Conservation (phyloP, 2,329 filamentous ascomycete species). For the Corinectria fuckeliana region DNA sequence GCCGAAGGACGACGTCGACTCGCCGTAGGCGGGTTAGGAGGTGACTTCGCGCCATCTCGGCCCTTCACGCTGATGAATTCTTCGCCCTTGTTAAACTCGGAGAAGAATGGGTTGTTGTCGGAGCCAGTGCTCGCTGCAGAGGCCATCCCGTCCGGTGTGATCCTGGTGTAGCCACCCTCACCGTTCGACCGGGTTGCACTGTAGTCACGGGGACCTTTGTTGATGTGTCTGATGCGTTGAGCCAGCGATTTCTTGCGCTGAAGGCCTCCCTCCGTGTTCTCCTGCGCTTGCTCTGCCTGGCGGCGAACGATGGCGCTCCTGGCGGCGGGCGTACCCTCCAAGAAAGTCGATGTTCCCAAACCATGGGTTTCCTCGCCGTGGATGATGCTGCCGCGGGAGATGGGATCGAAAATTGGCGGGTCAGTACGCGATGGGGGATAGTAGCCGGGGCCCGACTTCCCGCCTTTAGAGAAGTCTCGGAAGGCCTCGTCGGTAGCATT, state of each 20-base stretch:
- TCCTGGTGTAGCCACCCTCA: slow-evolving; percentile 54
- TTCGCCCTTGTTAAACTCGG: slow-evolving; percentile 70
- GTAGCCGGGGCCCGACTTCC: slow-evolving; percentile 38
- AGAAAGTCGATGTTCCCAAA: slow-evolving; percentile 91
- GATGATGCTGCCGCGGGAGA: slow-evolving; percentile 70
- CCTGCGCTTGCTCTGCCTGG: slow-evolving; percentile 70
- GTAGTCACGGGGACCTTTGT: slow-evolving; percentile 69
- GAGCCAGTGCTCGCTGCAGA: slow-evolving; percentile 43
- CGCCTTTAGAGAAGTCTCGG: slow-evolving; percentile 69
- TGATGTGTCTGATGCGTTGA: slow-evolving; percentile 87
- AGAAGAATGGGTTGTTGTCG: slow-evolving; percentile 78
- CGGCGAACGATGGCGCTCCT: slow-evolving; percentile 78
- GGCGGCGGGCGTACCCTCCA: slow-evolving; percentile 91
- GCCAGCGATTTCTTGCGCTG: slow-evolving; percentile 94
- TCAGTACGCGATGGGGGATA: slow-evolving; percentile 43
- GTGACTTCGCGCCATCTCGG: slow-evolving; percentile 48
- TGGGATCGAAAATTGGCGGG: slow-evolving; percentile 70
- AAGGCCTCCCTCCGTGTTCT: slow-evolving; percentile 66
- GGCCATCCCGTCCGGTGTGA: slow-evolving; percentile 48
- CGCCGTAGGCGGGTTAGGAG: slow-evolving; percentile 63
- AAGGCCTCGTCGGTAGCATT: slow-evolving; percentile 82
- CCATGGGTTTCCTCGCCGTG: slow-evolving; percentile 86
- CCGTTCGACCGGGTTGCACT: slow-evolving; percentile 65
- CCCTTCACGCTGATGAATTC: slow-evolving; percentile 57
- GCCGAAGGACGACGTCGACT: slow-evolving; percentile 39